phyloP scores from a whole-genome alignment of 163 green algal genomes.

The Scenedesmus sp. region DNA sequence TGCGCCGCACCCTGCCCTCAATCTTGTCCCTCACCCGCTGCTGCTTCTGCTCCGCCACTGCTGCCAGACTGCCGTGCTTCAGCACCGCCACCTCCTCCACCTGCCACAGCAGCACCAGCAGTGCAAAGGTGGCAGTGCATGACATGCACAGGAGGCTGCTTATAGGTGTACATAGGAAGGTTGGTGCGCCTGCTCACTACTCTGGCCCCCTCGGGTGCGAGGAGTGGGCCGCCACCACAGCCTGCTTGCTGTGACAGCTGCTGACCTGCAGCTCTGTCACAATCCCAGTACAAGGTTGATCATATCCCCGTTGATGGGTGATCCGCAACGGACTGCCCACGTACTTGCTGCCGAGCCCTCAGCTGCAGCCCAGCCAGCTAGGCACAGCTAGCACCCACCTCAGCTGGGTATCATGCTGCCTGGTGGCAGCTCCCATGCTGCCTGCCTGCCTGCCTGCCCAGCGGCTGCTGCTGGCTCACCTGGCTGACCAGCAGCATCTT shows the following conservation, averaged over 20 bases:
- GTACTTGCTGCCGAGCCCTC: neutral
- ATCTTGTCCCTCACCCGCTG: conserved; percentile 16
- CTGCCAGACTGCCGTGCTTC: conserved; percentile 47
- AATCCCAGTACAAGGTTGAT: too few species aligned
- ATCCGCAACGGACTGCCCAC: too few species aligned
- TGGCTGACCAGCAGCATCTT: conserved; percentile 55
- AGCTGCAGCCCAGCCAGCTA: neutral
- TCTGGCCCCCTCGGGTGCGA: neutral
- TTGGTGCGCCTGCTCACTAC: neutral
- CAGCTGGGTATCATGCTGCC: too few species aligned
- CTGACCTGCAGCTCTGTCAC: neutral
- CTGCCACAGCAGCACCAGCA: neutral
- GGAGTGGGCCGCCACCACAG: too few species aligned
- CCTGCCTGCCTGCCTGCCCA: neutral
- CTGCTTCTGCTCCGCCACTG: conserved; percentile 18
- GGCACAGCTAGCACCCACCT: too few species aligned
- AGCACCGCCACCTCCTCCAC: conserved; percentile 34
- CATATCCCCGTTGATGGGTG: too few species aligned
- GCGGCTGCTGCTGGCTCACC: conserved; percentile 23
- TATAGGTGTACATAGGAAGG: neutral
- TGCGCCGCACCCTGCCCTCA: conserved; percentile 20
- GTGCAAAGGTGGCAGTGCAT: too few species aligned
- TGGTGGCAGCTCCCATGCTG: too few species aligned
- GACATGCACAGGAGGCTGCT: neutral
- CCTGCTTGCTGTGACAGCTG: neutral